Evolutionary conservation across 202 grass and related monocot genomes (phyloP), one percentile per base, ranked within the genome.

Genomic region (Hordeum pubiflorum): DNA sequence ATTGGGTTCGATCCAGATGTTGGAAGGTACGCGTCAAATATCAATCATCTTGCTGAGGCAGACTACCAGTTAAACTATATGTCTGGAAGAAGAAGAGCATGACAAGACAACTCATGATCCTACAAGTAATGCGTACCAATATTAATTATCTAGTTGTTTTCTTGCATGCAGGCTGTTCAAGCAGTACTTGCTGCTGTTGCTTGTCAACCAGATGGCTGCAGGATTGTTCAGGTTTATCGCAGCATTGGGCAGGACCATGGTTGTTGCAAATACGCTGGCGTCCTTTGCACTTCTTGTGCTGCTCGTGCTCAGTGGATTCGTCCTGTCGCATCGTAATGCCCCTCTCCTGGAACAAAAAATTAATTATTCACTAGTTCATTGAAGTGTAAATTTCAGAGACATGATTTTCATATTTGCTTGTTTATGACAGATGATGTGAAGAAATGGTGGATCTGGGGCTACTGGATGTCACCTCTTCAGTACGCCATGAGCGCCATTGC

Each of bases 371-470:
- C 21, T 41, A 50, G 3, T 10, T 54, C 50, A n/a, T 22, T 22
- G 15, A 39, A 66, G 7, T 52, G 11, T 7, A 80, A 21, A 37
- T 38, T 69, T 78, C 22, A 54, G 9, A 27, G 27, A 20, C 10
- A 48, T 12, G 11, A 20, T 22, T 63, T 24, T 57, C 14, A 43
- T 59, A 29, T 74, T 64, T 38, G 52, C 6, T 82, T 83, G 39
- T 78, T 88, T 36, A 32, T 88, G 20, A 56, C 65, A 97, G 94
- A 93, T 41, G 86, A 93, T 64, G 77, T 97, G 20, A 94, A 87
- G 73, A 91, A 86, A 76, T 97, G 89, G 87, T 97, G 94, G 94
- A 97, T 97, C 40, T 97, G 94, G 94, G 94, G 91, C 2, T 97
- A 97, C 84, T 93, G 94, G 94, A 83, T 88, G 50, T 90, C 87